Base-by-base conservation (phyloP, 2,329 filamentous ascomycete genomes). In the Fusarium coffeatum region DNA sequence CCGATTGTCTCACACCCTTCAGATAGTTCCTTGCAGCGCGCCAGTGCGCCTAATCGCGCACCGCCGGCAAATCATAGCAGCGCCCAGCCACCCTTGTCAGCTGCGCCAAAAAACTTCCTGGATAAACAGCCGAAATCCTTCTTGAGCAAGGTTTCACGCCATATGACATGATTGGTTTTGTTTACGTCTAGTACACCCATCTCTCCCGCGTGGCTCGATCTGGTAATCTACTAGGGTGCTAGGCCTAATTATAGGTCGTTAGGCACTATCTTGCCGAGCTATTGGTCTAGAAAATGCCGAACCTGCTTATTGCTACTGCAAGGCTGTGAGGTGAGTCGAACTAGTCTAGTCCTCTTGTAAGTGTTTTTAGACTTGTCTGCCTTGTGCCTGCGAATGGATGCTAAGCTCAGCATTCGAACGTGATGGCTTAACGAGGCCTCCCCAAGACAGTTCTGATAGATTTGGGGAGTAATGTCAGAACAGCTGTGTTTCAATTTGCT, bases 1-100 rank as follows among this genome's bases (percentile, higher is more conserved):
- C 60, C 43, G 68, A 71, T 55, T 57, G 57, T 69, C 46, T 59
- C 60, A 69, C 59, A 56, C 59, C 64, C 54, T 55, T 37, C 47
- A 40, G 27, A 47, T 55, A 54, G 61, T 65, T 65, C 41, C 40
- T 55, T 72, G 51, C 63, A 75, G 59, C 53, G 71, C 72, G 72
- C 54, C 69, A 75, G 66, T 73, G 68, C 72, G 72, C 55, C 67
- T 74, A 74, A 65, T 60, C 72, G 72, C 72, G 72, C 64, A 72
- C 59, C 68, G 54, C 58, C 68, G 30, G 34, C 72, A 71, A 74
- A 74, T 72, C 72, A 74, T 27, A 65, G 54, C 50, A 59, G 48
- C 18, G 32, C 28, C 30, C 55, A 62, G 23, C 54, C 68, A 66
- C 63, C 68, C 68, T 61, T 59, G 68, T 55, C 56, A 64, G 48